A percentile compares a stretch with the other conserved stretches of the same genome.
phyloP scores from a whole-genome alignment of 1,139 yeast genomes.

The Candida dubliniensis region DNA sequence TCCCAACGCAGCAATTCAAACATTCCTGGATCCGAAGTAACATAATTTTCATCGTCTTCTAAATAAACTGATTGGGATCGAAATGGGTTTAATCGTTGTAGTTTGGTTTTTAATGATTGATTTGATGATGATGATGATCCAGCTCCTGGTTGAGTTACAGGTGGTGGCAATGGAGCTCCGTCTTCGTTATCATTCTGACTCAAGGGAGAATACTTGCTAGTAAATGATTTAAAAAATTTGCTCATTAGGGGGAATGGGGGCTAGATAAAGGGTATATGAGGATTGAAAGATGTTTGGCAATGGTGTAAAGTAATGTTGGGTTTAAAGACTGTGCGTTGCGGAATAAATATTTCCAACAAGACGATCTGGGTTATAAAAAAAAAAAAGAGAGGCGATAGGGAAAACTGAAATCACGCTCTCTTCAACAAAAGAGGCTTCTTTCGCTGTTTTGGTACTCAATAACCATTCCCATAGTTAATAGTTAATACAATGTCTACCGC shows the following conservation, averaged over 20 bases:
- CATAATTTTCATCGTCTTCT: slow-evolving; percentile 46
- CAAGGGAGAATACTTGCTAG: slow-evolving; percentile 30
- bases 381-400: not conserved
- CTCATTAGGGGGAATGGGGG: slow-evolving; percentile 24
- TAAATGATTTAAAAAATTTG: slow-evolving; percentile 37
- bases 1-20: slow-evolving; percentile 59
- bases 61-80: slow-evolving; percentile 36
- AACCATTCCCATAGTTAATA: too few species aligned
- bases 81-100: slow-evolving; percentile 44
- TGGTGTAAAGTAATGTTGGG: not conserved
- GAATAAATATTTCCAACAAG: not conserved
- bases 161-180: slow-evolving; percentile 41
- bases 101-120: slow-evolving; percentile 28
- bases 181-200: slow-evolving; percentile 27
- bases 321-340: not conserved
- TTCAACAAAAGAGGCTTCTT: too few species aligned
- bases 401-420: not conserved
- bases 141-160: slow-evolving; percentile 27
- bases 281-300: not conserved
- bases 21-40: slow-evolving; percentile 46
- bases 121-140: slow-evolving; percentile 10
- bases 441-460: too few species aligned
- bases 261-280: not conserved
- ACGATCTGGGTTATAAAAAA: not conserved
- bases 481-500: slow-evolving; percentile 4